phyloP scores from a whole-genome alignment of 768 basidiomycete genomes.

The Kwoniella newhampshirensis region DNA sequence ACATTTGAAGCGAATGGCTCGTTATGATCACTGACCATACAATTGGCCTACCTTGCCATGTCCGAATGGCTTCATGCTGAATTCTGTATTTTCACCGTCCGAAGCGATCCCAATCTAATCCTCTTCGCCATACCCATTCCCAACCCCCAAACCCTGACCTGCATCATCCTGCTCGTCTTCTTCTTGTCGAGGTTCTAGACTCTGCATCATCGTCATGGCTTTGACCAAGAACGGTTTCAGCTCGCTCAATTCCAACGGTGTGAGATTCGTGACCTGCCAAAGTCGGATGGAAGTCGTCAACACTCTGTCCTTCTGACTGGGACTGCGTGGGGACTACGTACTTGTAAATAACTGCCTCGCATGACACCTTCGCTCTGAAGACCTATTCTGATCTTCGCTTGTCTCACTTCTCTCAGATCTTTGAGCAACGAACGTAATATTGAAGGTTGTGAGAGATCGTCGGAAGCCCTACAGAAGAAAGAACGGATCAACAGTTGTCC shows the following conservation, averaged over 20 bases:
- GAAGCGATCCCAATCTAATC: too few species aligned
- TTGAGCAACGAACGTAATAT: constrained; percentile 81
- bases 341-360: constrained; percentile 45
- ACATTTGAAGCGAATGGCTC: too few species aligned
- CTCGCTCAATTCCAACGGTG: constrained; percentile 50
- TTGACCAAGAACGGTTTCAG: constrained; percentile 50
- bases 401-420: constrained; percentile 91
- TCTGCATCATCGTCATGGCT: constrained; percentile 50
- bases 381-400: constrained; percentile 88
- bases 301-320: neutral
- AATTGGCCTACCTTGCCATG: too few species aligned
- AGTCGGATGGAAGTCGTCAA: constrained; percentile 3
- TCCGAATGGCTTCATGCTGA: too few species aligned
- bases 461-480: constrained; percentile 66
- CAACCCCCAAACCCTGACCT: neutral
- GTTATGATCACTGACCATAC: too few species aligned
- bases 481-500: neutral
- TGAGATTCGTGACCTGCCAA: constrained; percentile 45
- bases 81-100: too few species aligned
- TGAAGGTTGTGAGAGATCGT: constrained; percentile 83
- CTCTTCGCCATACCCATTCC: too few species aligned
- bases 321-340: too few species aligned
- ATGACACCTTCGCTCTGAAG: constrained; percentile 58
- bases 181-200: constrained; percentile 37
- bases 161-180: constrained; percentile 32